Evolutionary conservation across 2,329 filamentous ascomycete genomes (phyloP).

Genomic region (Sporothrix euskadiensis): DNA sequence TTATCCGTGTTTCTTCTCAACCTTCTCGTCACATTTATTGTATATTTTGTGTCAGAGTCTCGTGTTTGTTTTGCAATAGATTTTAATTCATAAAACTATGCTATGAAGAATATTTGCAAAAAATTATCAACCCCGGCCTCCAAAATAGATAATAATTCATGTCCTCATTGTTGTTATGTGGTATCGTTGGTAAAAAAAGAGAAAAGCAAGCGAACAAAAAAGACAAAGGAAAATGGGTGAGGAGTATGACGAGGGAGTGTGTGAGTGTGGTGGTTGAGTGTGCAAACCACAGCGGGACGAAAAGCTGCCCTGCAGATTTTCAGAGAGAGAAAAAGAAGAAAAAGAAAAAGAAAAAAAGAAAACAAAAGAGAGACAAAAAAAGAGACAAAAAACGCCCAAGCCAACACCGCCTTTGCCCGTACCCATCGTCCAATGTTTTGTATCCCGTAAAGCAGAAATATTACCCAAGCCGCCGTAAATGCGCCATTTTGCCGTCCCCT

Average conservation of each 20-base stretch:
- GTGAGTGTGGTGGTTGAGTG: neutral
- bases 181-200: conserved; percentile 15
- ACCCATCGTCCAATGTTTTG: neutral
- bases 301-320: conserved; percentile 22
- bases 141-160: conserved; percentile 5
- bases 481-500: neutral
- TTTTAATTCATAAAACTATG: neutral
- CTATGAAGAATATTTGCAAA: neutral
- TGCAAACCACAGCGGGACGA: conserved; percentile 9
- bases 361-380: neutral
- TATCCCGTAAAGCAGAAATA: neutral
- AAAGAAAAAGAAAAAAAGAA: neutral
- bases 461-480: neutral
- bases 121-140: conserved; percentile 4
- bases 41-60: neutral
- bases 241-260: neutral
- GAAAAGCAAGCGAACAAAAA: neutral
- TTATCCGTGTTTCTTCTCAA: neutral
- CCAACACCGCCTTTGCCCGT: neutral
- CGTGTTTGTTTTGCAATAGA: neutral
- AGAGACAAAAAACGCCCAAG: neutral
- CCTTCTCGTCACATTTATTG: neutral
- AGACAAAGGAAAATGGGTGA: conserved; percentile 13
- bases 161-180: conserved; percentile 19
- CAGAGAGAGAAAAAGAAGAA: neutral